A percentile compares a stretch with the other conserved stretches of the same genome.
These are phyloP conservation scores for Mycena maculata DNA, from an alignment of 768 basidiomycete species.

Conservation along the genomic window DNA sequence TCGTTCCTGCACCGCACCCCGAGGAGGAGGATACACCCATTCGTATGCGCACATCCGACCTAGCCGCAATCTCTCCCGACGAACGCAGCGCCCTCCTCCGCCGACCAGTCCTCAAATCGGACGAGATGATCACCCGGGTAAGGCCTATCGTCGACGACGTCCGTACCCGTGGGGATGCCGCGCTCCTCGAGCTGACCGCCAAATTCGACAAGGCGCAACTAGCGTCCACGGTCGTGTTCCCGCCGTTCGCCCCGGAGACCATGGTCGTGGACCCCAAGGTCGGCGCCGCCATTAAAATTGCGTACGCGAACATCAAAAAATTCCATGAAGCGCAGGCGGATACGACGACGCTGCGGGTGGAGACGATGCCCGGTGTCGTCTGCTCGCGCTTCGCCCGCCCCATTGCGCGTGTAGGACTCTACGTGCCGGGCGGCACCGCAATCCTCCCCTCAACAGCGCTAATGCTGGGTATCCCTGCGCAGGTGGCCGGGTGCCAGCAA, in stretches of 20 bases:
- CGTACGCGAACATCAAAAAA: constrained; percentile 90
- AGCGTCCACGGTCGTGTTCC: constrained; percentile 74
- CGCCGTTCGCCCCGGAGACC: constrained; percentile 79
- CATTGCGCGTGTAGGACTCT: constrained; percentile 95
- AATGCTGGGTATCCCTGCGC: constrained; percentile 98
- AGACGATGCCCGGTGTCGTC: constrained; percentile 98
- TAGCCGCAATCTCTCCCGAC: constrained; percentile 58
- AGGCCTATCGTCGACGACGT: constrained; percentile 94
- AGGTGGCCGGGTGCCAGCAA: constrained; percentile 93
- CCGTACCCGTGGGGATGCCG: constrained; percentile 84
- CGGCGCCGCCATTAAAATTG: constrained; percentile 85
- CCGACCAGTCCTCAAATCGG: constrained; percentile 89
- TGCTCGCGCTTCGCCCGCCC: constrained; percentile 95
- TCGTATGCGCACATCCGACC: constrained; percentile 79
- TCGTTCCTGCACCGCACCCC: constrained; percentile 25
- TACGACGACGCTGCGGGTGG: constrained; percentile 77
- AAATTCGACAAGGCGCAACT: constrained; percentile 91
- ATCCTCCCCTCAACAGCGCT: constrained; percentile 96
- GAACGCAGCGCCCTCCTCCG: constrained; percentile 80
- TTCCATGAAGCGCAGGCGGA: constrained; percentile 94
- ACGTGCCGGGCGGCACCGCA: constrained; percentile 97
- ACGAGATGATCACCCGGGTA: constrained; percentile 93
- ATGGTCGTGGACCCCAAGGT: constrained; percentile 74
- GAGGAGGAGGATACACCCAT: constrained; percentile 64
- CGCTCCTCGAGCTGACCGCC: constrained; percentile 88